A percentile compares a stretch with the other conserved stretches of the same genome.
Conservation (phyloP, 129 eudicot species). For the Escallonia herrerae region DNA sequence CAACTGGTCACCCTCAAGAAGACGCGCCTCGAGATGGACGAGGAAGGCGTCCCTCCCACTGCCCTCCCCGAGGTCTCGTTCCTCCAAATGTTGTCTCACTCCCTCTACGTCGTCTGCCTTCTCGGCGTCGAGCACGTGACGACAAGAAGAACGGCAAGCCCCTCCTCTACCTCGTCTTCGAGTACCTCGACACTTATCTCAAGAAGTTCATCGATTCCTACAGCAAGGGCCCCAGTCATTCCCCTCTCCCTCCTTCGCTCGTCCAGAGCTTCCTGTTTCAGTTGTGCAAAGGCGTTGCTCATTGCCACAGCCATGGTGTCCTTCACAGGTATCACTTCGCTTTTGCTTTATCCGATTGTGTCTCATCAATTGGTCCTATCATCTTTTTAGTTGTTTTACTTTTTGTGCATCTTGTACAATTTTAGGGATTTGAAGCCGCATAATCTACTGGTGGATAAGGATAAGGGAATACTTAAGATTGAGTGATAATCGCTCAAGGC, state of each 20-base stretch:
- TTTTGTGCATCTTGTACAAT: not conserved
- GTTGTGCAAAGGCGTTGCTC: constrained; percentile 89
- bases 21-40: no score
- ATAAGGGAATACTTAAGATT: constrained; percentile 76
- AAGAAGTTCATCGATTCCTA: constrained; percentile 77
- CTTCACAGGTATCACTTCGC: constrained; percentile 42
- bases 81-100: no score
- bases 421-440: constrained; percentile 87
- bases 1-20: no score
- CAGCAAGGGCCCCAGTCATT: constrained; percentile 82
- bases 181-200: no score
- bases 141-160: no score
- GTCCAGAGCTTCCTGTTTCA: constrained; percentile 78
- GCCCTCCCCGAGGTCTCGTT: no score
- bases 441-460: constrained; percentile 78
- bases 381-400: not conserved
- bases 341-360: not conserved
- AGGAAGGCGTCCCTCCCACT: no score
- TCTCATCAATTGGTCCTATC: not conserved
- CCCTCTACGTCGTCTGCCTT: no score
- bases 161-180: no score
- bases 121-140: no score
- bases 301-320: constrained; percentile 93
- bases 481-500: no score
- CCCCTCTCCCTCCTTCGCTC: constrained; percentile 52